These are phyloP conservation scores for Podospora comata DNA, from an alignment of 495 filamentous ascomycete genomes.

Conservation along the genomic window DNA sequence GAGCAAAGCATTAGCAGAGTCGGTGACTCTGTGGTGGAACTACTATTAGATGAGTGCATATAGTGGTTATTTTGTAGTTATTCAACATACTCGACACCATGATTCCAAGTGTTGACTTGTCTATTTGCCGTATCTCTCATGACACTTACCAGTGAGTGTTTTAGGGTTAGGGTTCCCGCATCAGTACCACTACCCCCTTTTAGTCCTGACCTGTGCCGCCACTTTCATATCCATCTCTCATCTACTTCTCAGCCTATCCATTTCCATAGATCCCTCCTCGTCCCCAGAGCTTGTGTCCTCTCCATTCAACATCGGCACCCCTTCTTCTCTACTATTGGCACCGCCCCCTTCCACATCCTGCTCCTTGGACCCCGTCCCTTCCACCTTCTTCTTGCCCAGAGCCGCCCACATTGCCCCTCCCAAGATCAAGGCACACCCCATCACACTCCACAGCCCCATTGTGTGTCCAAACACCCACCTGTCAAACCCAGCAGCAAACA, in stretches of 20 bases:
- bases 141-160: no score
- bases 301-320: conserved; percentile 21
- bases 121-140: no score
- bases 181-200: background rate
- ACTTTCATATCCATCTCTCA: background rate
- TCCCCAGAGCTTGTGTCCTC: conserved; percentile 6
- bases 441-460: conserved; percentile 62
- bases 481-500: conserved; percentile 85
- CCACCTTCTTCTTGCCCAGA: conserved; percentile 44
- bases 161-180: background rate
- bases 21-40: background rate
- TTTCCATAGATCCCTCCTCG: conserved; percentile 8
- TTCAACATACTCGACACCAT: no score
- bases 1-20: background rate
- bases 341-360: conserved; percentile 15
- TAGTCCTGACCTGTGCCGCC: background rate
- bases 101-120: no score
- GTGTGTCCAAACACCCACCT: conserved; percentile 69
- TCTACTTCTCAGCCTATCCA: background rate
- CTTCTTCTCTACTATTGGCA: conserved; percentile 22
- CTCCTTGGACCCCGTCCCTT: conserved; percentile 13
- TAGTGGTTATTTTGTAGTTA: no score
- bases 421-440: conserved; percentile 75
- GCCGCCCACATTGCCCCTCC: conserved; percentile 79
- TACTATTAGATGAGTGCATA: background rate